Evolutionary conservation across 1,139 yeast species (phyloP), one percentile per base, ranked within the genome.

Genomic region (Pichia norvegensis): DNA sequence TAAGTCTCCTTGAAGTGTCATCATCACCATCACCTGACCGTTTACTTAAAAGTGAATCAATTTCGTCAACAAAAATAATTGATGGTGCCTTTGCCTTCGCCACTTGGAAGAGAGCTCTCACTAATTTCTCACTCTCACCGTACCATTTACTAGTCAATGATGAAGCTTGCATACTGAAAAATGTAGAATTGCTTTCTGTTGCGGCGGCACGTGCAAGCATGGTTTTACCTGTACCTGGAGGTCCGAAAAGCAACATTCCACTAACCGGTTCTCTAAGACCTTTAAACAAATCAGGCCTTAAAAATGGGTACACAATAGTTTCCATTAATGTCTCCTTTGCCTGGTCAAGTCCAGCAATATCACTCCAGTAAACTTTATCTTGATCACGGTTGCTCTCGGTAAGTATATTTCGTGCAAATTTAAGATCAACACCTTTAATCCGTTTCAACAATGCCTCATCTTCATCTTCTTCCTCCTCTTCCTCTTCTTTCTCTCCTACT

Each of bases 171-270:
- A 92, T 90, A 36, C 95, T 81, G 63, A 92, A 92, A 63, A 92
- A 92, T 0, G 97, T 92, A 1, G 96, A 87, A 52, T 85, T 84
- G 14, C 96, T 86, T 66, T 92, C 97, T 0, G 97, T 90, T 0
- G 98, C 98, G 9, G 92, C 97, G 0, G 98, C 97, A 54, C 97
- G 72, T 0, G 97, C 97, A 56, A 92, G 72, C 97, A 92, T 92
- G 0, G 98, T 92, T 58, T 92, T 92, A 52, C 98, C 98, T 0
- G 98, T 92, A 19, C 98, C 98, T 0, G 98, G 98, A 1, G 98
- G 98, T 0, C 98, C 98, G 69, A 92, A 92, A 31, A 92, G 67
- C 25, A 92, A 69, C 96, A 92, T 90, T 9, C 98, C 98, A 53
- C 96, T 70, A 0, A 95, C 95, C 1, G 98, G 98, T 63, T 92